These are phyloP conservation scores for Phyllosticta capitalensis DNA, from an alignment of 2,329 filamentous ascomycete genomes.

Conservation along the genomic window DNA sequence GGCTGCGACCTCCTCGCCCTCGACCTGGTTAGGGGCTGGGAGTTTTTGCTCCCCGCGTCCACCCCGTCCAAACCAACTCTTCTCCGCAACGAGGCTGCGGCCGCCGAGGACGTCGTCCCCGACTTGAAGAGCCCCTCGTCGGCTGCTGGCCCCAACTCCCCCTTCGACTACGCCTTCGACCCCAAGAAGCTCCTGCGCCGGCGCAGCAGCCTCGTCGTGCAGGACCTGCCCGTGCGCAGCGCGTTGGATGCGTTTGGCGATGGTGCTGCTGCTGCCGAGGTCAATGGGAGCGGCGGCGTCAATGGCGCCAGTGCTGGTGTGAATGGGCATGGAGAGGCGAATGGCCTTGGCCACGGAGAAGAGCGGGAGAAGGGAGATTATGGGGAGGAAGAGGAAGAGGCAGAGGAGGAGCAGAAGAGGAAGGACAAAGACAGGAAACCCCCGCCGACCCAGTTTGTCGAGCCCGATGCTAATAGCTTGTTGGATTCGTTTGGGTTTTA, in stretches of 20 bases:
- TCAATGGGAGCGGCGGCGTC: constrained; percentile 15
- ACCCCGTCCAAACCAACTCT: constrained; percentile 15
- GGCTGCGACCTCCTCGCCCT: constrained; percentile 85
- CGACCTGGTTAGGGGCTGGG: constrained; percentile 75
- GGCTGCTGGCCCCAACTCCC: constrained; percentile 16
- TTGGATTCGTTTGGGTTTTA: constrained; percentile 94
- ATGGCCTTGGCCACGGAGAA: constrained; percentile 15
- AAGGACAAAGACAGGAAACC: constrained; percentile 41
- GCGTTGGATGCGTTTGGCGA: constrained; percentile 12
- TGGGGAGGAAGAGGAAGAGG: constrained; percentile 26
- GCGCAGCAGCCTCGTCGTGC: constrained; percentile 69
- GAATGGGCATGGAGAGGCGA: constrained; percentile 12
- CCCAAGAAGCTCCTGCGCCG: constrained; percentile 60
- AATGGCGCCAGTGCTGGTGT: not conserved
- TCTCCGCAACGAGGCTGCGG: constrained; percentile 12
- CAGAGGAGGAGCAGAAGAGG: constrained; percentile 28
- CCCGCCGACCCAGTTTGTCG: constrained; percentile 71
- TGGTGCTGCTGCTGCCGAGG: constrained; percentile 5
- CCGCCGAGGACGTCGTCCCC: not conserved
- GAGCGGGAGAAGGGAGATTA: constrained; percentile 12
- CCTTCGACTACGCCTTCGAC: constrained; percentile 36
- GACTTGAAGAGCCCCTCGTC: constrained; percentile 12
- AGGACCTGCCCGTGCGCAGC: constrained; percentile 50
- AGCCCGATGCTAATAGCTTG: constrained; percentile 82
- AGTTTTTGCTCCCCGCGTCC: constrained; percentile 47